A percentile compares a stretch with the other conserved stretches of the same genome.
phyloP scores from a whole-genome alignment of 495 filamentous ascomycete genomes.

The Xylaria curta region DNA sequence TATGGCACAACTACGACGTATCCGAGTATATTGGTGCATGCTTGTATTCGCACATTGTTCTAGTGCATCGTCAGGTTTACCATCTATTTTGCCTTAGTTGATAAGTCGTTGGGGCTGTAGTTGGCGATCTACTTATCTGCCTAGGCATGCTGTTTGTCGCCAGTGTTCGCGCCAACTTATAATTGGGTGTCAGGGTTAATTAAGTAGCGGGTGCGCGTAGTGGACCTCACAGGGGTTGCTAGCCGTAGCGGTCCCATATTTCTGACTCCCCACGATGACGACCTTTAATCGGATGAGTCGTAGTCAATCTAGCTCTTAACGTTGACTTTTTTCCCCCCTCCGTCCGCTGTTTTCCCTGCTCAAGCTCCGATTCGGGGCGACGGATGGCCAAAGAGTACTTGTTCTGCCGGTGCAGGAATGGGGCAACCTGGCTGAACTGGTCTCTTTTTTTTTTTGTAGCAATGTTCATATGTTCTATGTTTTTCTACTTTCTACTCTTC shows the following conservation, averaged over 20 bases:
- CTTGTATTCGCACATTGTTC: neutral
- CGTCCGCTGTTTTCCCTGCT: slow-evolving; percentile 21
- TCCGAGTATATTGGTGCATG: neutral
- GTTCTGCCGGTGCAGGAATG: slow-evolving; percentile 4
- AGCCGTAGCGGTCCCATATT: neutral
- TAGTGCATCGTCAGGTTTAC: neutral
- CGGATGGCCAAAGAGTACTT: slow-evolving; percentile 18
- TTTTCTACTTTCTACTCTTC: neutral
- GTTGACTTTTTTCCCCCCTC: slow-evolving; percentile 27
- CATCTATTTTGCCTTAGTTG: neutral
- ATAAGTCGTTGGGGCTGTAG: too few relatives aligned
- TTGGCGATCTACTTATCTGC: neutral
- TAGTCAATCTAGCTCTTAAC: slow-evolving; percentile 3
- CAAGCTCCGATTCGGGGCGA: slow-evolving; percentile 41
- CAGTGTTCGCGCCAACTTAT: neutral
- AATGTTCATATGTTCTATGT: neutral
- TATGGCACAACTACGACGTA: neutral
- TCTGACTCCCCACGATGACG: slow-evolving; percentile 25
- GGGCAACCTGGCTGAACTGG: slow-evolving; percentile 14
- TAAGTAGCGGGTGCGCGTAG: too few relatives aligned
- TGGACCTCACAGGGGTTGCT: too few relatives aligned
- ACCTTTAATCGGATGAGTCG: slow-evolving; percentile 16
- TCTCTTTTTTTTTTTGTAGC: neutral
- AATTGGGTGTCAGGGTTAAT: neutral
- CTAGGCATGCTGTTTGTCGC: neutral